A percentile compares a stretch with the other conserved stretches of the same genome.
Conservation (phyloP, 495 filamentous ascomycete species). For the Aspergillus bridgeri region DNA sequence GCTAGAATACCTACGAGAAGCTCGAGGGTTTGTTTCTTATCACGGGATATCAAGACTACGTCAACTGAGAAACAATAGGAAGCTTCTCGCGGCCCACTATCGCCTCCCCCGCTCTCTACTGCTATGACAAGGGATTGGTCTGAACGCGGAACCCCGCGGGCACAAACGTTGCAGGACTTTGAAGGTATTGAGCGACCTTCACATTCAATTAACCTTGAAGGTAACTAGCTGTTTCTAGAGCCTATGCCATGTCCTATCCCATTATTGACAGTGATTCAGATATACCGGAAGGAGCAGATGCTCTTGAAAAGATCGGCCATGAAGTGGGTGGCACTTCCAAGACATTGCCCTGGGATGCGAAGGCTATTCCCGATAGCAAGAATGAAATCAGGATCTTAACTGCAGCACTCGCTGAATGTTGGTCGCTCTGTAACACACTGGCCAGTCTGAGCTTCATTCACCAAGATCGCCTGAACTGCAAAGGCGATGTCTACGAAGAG, state of each 20-base stretch:
- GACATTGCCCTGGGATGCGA: conserved; percentile 13
- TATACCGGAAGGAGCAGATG: conserved; percentile 43
- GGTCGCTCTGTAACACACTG: conserved; percentile 90
- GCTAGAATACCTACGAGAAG: conserved; percentile 16
- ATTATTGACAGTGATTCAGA: conserved; percentile 28
- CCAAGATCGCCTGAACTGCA: conserved; percentile 64
- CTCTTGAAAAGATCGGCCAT: conserved; percentile 30
- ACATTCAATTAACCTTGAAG: conserved; percentile 65
- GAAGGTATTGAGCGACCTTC: conserved; percentile 54
- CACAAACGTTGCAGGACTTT: conserved; percentile 70
- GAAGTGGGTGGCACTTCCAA: conserved; percentile 40
- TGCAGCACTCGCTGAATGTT: conserved; percentile 81
- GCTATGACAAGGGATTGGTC: conserved; percentile 60
- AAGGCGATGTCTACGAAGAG: conserved; percentile 72
- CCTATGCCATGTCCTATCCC: neutral
- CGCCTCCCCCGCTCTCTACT: conserved; percentile 68
- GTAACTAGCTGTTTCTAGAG: conserved; percentile 34
- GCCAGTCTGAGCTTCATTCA: conserved; percentile 82
- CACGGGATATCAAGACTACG: neutral
- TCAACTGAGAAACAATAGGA: conserved; percentile 16
- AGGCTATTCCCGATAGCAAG: conserved; percentile 45
- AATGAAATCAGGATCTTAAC: conserved; percentile 71
- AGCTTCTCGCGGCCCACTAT: conserved; percentile 41
- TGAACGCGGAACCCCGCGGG: conserved; percentile 74
- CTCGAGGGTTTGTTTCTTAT: conserved; percentile 14